These are phyloP conservation scores for Ceratocystis colombiana DNA, from an alignment of 2,329 filamentous ascomycete species.

Conservation along the genomic window DNA sequence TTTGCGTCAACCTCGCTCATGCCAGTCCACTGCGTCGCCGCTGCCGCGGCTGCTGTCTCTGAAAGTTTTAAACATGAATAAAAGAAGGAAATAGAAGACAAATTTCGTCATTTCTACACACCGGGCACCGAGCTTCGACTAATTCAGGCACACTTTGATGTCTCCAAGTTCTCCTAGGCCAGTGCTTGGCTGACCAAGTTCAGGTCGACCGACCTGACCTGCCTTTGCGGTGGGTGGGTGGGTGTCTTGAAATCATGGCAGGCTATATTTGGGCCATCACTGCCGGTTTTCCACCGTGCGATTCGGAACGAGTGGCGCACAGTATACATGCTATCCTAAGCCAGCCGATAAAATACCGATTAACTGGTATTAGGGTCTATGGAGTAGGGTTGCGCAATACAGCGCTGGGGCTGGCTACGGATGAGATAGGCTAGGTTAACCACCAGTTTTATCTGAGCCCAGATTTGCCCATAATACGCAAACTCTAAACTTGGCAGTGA, in stretches of 20 bases:
- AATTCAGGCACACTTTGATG: neutral
- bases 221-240: neutral
- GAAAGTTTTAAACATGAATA: neutral
- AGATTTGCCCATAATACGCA: too few relatives aligned
- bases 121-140: neutral
- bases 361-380: neutral
- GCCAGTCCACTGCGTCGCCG: neutral
- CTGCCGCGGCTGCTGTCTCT: neutral
- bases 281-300: neutral
- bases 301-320: neutral
- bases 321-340: neutral
- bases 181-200: neutral
- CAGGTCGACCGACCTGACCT: neutral
- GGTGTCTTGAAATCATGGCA: neutral
- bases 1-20: neutral
- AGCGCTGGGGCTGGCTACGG: neutral
- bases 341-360: neutral
- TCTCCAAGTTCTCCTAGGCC: neutral
- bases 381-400: neutral
- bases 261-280: conserved; percentile 10
- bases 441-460: too few relatives aligned
- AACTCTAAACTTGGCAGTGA: too few relatives aligned
- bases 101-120: neutral
- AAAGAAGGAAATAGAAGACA: neutral
- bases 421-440: too few relatives aligned